Evolutionary conservation across 169 alveolate genomes (phyloP).

Genomic region (Plasmodium fragile): DNA sequence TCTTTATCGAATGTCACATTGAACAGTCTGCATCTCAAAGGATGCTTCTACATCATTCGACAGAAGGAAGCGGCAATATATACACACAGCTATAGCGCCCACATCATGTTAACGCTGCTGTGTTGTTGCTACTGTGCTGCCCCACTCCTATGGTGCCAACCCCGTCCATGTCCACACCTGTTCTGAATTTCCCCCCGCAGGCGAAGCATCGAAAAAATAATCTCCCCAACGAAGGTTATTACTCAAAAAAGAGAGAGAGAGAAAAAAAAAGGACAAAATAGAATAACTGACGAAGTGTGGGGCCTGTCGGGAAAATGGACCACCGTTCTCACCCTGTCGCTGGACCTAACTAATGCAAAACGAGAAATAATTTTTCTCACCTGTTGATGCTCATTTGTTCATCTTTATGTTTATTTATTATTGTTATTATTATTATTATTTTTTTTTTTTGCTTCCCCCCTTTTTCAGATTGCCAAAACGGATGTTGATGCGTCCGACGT

Average conservation of each 20-base stretch:
- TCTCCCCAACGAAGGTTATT: slow-evolving; percentile 33
- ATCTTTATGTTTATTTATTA: neutral
- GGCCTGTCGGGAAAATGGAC: neutral
- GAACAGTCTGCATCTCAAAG: neutral
- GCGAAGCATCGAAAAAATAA: slow-evolving; percentile 45
- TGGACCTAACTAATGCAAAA: neutral
- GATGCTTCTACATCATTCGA: neutral
- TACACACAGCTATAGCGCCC: neutral
- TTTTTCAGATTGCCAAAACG: slow-evolving; percentile 59
- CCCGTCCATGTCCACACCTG: neutral
- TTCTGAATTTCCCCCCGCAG: neutral
- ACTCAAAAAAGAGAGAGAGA: neutral
- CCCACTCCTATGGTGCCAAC: neutral
- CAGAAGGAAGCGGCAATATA: neutral
- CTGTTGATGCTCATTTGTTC: neutral
- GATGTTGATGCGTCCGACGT: slow-evolving; percentile 15
- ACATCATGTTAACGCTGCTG: neutral
- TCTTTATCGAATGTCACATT: neutral
- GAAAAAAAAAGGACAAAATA: neutral
- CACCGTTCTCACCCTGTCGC: neutral
- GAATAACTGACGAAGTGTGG: neutral
- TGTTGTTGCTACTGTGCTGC: neutral
- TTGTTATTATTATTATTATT: neutral
- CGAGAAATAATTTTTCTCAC: neutral
- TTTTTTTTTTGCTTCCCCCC: neutral